Base-by-base conservation (phyloP, 106 monocot genomes). In the Dioscorea zingiberensis region DNA sequence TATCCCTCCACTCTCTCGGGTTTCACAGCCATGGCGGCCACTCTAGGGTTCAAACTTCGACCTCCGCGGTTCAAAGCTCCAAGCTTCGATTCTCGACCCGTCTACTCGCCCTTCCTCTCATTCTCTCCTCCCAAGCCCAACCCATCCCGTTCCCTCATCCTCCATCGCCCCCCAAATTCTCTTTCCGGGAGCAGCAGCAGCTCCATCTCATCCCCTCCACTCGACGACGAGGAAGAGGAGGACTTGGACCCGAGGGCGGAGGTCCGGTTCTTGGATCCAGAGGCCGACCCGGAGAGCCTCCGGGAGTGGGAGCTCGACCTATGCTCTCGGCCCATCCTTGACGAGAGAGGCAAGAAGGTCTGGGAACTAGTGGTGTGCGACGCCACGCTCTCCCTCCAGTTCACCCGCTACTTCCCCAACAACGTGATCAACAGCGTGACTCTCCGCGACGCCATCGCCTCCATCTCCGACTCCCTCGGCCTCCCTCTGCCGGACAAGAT, bases 361-460 rank as follows among this genome's bases (percentile, higher is more conserved):
- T 95, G 94, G 94, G 94, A 95, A 66, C 82, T 95, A 12, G 91
- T 88, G 44, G 91, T 91, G 15, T 95, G 94, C 65, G 94, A 95
- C 54, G 23, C 61, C 14, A 78, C 87, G 24, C 87, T 95, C 7
- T 91, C 94, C 47, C 78, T 95, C 8, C 94, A 95, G 76, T 95
- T 75, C 75, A 95, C 94, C 63, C 82, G 73, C 47, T 95, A 65
- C 78, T 91, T 95, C 79, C 94, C 94, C 44, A 95, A 88, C 71
- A 95, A 87, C 48, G 78, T 91, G 69, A 95, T 95, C 76, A 95
- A 95, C 73, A 95, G 94, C 53, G 65, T 95, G 17, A 95, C 94
- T 21, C 87, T 95, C 53, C 77, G 80, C 48, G 91, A 95, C 24
- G 94, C 94, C 64, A 87, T 95, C 60, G 67, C 85, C 56, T 57